A percentile compares a stretch with the other conserved stretches of the same genome.
Evolutionary conservation across 2,329 filamentous ascomycete species (phyloP).

Genomic region (Claviceps fusiformis): DNA sequence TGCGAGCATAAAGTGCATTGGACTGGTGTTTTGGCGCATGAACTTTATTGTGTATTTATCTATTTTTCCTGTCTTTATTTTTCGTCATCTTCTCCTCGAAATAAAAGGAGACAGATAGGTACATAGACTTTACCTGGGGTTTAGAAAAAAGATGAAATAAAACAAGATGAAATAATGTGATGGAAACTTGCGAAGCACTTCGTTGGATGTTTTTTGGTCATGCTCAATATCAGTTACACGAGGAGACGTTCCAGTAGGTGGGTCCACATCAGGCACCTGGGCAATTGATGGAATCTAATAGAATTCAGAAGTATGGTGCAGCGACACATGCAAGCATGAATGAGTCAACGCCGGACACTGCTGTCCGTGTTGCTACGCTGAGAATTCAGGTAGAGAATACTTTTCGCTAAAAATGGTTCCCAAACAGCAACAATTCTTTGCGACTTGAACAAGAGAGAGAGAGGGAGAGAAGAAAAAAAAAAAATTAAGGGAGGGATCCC

Average conservation of each 20-base stretch:
- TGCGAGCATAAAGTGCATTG: constrained; percentile 1
- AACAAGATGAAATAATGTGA: background rate
- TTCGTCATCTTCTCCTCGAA: constrained; percentile 7
- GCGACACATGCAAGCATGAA: too few species aligned
- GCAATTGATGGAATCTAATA: background rate
- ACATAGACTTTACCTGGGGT: constrained; percentile 6
- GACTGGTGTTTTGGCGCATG: constrained; percentile 1
- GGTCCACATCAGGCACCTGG: background rate
- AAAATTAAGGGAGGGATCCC: too few species aligned
- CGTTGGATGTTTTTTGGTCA: background rate
- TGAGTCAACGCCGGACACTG: too few species aligned
- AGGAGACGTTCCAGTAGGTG: background rate
- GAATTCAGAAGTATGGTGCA: too few species aligned
- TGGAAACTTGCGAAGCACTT: background rate
- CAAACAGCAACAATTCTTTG: too few species aligned
- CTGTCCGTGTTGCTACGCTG: too few species aligned
- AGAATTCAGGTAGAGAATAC: too few species aligned
- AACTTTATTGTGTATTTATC: constrained; percentile 10
- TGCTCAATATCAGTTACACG: background rate
- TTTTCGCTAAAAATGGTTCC: too few species aligned
- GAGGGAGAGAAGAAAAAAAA: too few species aligned
- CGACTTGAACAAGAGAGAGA: too few species aligned
- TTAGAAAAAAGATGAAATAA: background rate
- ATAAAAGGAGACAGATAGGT: constrained; percentile 9
- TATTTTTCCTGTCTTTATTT: constrained; percentile 1